Conservation (phyloP, 2,329 filamentous ascomycete genomes). For the Fusarium aywerte region DNA sequence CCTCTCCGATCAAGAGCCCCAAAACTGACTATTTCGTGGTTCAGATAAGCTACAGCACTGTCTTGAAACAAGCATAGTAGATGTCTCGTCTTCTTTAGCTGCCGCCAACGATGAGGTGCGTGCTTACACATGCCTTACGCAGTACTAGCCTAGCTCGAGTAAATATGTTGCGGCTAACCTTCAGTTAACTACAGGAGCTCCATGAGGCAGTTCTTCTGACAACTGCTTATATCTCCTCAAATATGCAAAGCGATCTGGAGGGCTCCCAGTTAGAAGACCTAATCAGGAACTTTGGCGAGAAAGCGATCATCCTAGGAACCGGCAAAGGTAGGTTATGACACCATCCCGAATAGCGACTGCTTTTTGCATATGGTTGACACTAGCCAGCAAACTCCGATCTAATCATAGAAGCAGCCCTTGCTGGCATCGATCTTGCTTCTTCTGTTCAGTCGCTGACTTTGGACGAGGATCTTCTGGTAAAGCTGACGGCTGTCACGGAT, state of each 20-base stretch:
- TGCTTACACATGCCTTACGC: neutral
- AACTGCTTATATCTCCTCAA: neutral
- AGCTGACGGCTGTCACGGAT: slow-evolving; percentile 49
- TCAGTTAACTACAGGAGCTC: slow-evolving; percentile 9
- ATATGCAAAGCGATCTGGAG: neutral
- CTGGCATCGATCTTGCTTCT: slow-evolving; percentile 45
- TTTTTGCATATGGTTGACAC: neutral
- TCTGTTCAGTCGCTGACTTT: slow-evolving; percentile 8
- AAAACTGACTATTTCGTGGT: neutral
- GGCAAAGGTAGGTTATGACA: neutral
- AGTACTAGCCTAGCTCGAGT: neutral
- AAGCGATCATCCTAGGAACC: neutral
- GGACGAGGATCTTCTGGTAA: slow-evolving; percentile 45
- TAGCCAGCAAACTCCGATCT: slow-evolving; percentile 5
- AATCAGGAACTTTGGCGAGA: neutral
- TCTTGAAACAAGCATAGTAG: neutral
- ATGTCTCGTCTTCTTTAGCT: neutral
- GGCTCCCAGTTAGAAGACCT: neutral
- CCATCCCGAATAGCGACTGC: neutral
- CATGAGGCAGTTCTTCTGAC: slow-evolving; percentile 5
- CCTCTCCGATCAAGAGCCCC: neutral
- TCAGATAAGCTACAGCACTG: neutral
- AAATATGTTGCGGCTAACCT: slow-evolving; percentile 9
- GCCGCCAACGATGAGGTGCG: neutral
- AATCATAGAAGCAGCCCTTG: slow-evolving; percentile 44